Evolutionary conservation across 352 stramenopile genomes (phyloP).

Genomic region (Phytophthora cryptogea): DNA sequence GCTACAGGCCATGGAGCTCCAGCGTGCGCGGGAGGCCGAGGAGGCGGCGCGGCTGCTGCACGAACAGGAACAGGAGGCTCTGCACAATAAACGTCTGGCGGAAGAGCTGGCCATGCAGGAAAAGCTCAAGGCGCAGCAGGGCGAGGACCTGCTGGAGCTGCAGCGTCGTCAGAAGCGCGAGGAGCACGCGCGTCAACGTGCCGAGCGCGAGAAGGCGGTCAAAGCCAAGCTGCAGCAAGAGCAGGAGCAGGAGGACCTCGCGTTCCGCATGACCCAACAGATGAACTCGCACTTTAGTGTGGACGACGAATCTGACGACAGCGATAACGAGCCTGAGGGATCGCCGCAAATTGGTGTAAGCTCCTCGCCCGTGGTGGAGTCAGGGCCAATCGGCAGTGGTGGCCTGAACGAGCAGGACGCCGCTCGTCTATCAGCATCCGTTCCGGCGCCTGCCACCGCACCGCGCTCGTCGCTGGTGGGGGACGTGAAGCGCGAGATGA

Average conservation of each 20-base stretch:
- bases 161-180: constrained; percentile 78
- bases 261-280: constrained; percentile 44
- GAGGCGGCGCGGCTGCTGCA: constrained; percentile 29
- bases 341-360: constrained; percentile 11
- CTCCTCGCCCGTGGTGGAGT: constrained; percentile 15
- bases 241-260: constrained; percentile 48
- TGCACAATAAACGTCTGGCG: constrained; percentile 34
- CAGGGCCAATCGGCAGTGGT: constrained; percentile 17
- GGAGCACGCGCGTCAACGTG: constrained; percentile 62
- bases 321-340: constrained; percentile 31
- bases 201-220: constrained; percentile 48
- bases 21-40: constrained; percentile 30
- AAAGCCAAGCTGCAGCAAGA: constrained; percentile 33
- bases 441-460: constrained; percentile 13
- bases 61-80: constrained; percentile 32
- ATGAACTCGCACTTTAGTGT: constrained; percentile 42
- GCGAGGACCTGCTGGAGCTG: constrained; percentile 55
- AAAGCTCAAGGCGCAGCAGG: constrained; percentile 30
- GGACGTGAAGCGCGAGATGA: constrained; percentile 72
- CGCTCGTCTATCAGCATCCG: constrained; percentile 1
- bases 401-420: constrained; percentile 8
- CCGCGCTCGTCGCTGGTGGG: constrained; percentile 64
- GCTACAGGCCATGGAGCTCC: constrained; percentile 21
- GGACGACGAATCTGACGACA: constrained; percentile 42
- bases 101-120: constrained; percentile 40